Base-by-base conservation (phyloP, 1,284 basidiomycete species). In the Psilocybe mexicana region DNA sequence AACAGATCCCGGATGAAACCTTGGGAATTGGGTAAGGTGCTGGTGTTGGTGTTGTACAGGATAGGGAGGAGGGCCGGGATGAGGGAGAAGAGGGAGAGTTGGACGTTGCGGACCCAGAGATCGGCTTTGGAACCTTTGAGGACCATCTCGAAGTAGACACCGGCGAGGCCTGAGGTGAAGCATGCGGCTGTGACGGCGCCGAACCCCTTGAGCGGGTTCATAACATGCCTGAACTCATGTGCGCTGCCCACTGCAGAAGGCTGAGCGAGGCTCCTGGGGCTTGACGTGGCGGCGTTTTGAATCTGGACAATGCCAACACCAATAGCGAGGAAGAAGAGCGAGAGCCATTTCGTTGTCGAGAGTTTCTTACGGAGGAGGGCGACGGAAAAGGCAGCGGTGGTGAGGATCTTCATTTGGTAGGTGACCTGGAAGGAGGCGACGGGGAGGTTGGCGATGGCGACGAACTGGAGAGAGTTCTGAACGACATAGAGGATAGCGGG, bases 61-160 rank as follows among this genome's bases (percentile, higher is more conserved):
- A 97, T 85, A 10, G 96, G 94, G 5, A 92, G 76, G 44, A 96
- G 76, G 2, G 96, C 96, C 1, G 96, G 96, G 46, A 96, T 77
- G 46, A 99, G 82, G 26, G 94, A 96, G 77, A 98, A 98, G 58
- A 94, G 81, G 25, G 94, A 97, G 11, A 99, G 84, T 71, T 98
- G 96, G 52, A 97, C 92, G 75, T 98, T 99, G 66, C 96, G 90
- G 56, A 96, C 89, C 96, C 96, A 98, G 6, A 98, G 83, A 73
- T 97, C 94, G 18, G 87, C 85, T 64, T 87, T 86, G 8, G 92
- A 93, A 65, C 86, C 89, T 76, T 98, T 98, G 69, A 98, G 81
- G 18, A 98, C 93, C 88, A 96, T 95, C 77, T 98, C 96, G 67
- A 98, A 98, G 78, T 98, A 98, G 28, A 98, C 96, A 11, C 96